These are phyloP conservation scores for Hypoxylon sp. DNA, from an alignment of 2,329 filamentous ascomycete genomes.

Conservation along the genomic window DNA sequence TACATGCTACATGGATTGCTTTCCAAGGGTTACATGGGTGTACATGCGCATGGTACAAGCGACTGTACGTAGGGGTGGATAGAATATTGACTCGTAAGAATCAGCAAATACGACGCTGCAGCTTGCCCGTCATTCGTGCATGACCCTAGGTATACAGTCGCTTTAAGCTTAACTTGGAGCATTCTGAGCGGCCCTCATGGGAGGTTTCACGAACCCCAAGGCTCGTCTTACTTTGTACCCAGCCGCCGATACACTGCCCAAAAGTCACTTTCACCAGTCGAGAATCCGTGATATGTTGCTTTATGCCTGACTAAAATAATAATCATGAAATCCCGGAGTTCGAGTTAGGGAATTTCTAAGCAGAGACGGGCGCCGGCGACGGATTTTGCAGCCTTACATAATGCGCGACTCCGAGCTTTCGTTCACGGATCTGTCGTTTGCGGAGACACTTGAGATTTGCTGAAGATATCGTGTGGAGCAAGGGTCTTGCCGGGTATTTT, in stretches of 20 bases:
- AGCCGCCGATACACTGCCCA: not conserved
- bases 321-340: conserved; percentile 2
- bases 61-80: conserved; percentile 1
- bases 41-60: not conserved
- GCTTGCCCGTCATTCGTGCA: conserved; percentile 4
- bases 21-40: not conserved
- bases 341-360: conserved; percentile 1
- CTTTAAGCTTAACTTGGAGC: conserved; percentile 9
- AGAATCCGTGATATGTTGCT: not conserved
- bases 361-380: not conserved
- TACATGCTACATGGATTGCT: not conserved
- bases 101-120: conserved; percentile 3
- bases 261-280: not conserved
- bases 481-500: not conserved
- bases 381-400: not conserved
- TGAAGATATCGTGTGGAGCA: not conserved
- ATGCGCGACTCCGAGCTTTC: conserved; percentile 4
- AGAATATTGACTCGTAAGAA: not conserved
- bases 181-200: not conserved
- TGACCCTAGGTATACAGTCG: not conserved
- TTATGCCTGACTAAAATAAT: not conserved
- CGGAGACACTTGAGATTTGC: not conserved
- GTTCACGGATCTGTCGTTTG: not conserved
- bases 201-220: not conserved
- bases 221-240: not conserved